A percentile compares a stretch with the other conserved stretches of the same genome.
Evolutionary conservation across 345 rosid genomes (phyloP).

Genomic region (Atalantia buxifolia): DNA sequence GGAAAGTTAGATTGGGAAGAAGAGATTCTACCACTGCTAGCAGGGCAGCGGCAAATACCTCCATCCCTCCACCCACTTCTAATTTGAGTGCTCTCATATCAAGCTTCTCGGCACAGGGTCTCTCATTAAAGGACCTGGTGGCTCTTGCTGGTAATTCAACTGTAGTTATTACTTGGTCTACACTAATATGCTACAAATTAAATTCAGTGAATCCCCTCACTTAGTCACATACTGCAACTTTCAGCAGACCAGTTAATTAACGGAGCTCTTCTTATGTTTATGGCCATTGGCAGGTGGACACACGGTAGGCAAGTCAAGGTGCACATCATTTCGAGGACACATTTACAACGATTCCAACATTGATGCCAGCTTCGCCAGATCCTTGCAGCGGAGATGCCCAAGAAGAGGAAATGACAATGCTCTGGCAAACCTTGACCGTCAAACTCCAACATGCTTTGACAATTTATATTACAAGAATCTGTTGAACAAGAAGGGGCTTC

Average conservation of each 20-base stretch:
- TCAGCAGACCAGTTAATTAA: neutral
- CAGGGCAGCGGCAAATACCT: constrained; percentile 26
- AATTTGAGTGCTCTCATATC: constrained; percentile 35
- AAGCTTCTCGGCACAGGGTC: constrained; percentile 41
- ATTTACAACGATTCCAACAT: constrained; percentile 38
- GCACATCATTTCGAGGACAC: constrained; percentile 23
- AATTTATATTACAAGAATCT: constrained; percentile 32
- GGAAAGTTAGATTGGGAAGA: constrained; percentile 49
- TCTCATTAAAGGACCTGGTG: constrained; percentile 37
- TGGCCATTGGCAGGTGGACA: constrained; percentile 27
- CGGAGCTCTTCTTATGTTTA: neutral
- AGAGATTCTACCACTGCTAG: constrained; percentile 47
- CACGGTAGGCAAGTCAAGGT: constrained; percentile 37
- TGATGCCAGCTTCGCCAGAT: constrained; percentile 22
- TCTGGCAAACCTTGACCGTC: constrained; percentile 23
- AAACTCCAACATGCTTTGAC: constrained; percentile 27
- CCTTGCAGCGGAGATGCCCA: constrained; percentile 19
- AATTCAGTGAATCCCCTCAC: neutral
- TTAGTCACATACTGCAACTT: no score
- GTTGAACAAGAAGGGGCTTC: constrained; percentile 35
- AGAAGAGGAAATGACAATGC: constrained; percentile 20
- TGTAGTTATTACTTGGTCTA: neutral
- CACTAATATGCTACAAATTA: no score
- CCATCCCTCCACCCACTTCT: constrained; percentile 33
- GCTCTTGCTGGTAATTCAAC: constrained; percentile 41